Evolutionary conservation across 1,284 basidiomycete genomes (phyloP), one percentile per base, ranked within the genome.

Genomic region (Rhodotorula sp.): DNA sequence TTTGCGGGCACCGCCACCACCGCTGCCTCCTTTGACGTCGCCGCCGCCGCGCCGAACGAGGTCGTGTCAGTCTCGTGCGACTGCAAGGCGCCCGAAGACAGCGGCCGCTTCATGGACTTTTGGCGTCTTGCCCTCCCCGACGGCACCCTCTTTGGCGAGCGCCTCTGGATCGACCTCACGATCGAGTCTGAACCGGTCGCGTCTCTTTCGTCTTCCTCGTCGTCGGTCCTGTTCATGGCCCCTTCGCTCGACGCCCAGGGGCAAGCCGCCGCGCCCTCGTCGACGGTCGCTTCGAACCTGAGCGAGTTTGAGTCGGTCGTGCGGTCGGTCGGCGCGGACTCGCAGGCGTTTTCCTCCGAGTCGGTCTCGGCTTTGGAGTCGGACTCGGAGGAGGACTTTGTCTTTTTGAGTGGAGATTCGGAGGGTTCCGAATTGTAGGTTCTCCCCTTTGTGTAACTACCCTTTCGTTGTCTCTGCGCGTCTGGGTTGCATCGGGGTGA

Each of bases 51-150:
- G 21, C 57, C 65, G 23, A 71, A 73, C 52, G 72, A 74, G 46
- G 58, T 65, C 43, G 65, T 70, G 57, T 69, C 75, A 47, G 39
- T 79, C 18, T 47, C 64, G 64, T 64, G 71, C 73, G 69, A 79
- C 46, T 67, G 74, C 65, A 71, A 73, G 59, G 77, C 78, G 26
- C 77, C 78, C 10, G 76, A 78, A 46, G 71, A 73, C 1, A 62
- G 58, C 39, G 77, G 76, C 21, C 69, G 70, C 34, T 70, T 64
- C 58, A 76, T 77, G 72, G 67, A 71, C 60, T 76, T 74, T 64
- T 78, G 74, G 65, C 61, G 76, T 14, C 60, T 78, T 43, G 14
- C 64, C 26, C 54, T 65, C 23, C 62, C 69, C n/a, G 64, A 75
- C 29, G 75, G 76, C 10, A 58, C 56, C 10, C 61, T 60, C 54